Evolutionary conservation across 768 basidiomycete genomes (phyloP), one percentile per base, ranked within the genome.

Genomic region (Naematelia encephala): DNA sequence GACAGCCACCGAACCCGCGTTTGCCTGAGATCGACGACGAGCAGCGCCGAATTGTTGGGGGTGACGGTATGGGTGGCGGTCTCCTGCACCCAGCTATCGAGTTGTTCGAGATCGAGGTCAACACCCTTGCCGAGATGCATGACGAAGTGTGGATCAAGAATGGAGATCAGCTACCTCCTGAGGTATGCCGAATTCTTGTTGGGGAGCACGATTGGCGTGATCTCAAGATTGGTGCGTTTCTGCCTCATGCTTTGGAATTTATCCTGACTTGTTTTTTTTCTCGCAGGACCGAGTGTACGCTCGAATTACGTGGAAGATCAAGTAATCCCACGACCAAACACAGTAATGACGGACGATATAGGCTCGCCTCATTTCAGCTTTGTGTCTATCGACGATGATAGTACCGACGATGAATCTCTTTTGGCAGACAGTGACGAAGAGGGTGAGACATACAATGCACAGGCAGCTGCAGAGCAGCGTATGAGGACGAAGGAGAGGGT

Each of bases 21-120:
- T 2, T 27, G 34, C 44, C 16, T 48, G 39, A 39, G 16, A 39
- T 8, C 34, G 30, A 30, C 19, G 49, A 47, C 26, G 60, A 60
- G 10, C 51, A 47, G 3, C 8, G 55, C 21, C 19, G 46, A 28
- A 43, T 68, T 3, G 64, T 71, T 5, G 69, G 69, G 22, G 70
- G 70, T 16, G 67, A 68, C 57, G 70, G 67, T 14, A 16, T 42
- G 13, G 70, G 68, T 10, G 62, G 63, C 10, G 66, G 49, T 11
- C 44, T 72, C n/a, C 29, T 72, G 16, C 29, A 69, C 45, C 51
- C 60, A 22, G 52, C 57, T 25, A 64, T 59, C 26, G 54, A 51
- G n/a, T 45, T 72, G 23, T 72, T 72, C 45, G 70, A 72, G 53
- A 60, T 72, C 28, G 70, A 72, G 54, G 68, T 72, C 16, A 72